Base-by-base conservation (phyloP, 805 yeast genomes). In the Ogataea polymorpha region DNA sequence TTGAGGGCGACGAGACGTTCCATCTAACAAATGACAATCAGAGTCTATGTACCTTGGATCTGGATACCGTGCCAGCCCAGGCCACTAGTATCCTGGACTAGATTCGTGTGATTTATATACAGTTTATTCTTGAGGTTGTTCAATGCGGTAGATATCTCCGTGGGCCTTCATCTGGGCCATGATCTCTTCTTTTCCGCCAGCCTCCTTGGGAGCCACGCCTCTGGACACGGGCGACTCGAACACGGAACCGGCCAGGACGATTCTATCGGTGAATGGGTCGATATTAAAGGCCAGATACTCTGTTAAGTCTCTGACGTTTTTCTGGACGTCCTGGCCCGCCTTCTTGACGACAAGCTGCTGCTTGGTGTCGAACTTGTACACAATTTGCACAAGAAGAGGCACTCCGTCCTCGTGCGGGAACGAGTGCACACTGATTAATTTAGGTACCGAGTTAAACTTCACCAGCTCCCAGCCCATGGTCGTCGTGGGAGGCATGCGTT, bases 391-490 rank as follows among this genome's bases (percentile, higher is more conserved):
- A 27, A 61, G 48, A 11, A 65, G 48, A 5, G 59, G 55, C 12
- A 68, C 63, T 6, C 69, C 70, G 49, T 65, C 70, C 20, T 60
- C 63, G 37, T 62, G 62, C 5, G 70, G 70, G 37, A 80, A 73
- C 39, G 71, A 72, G 49, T 82, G 82, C 53, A 90, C 77, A 3
- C 81, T 72, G 34, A 86, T 71, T 23, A 89, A 69, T 59, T 82
- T 83, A 18, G 97, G 97, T 34, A 77, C 72, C 23, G 70, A 65
- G 51, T 79, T 82, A 53, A 88, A 79, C 51, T 82, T 79, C 20
- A 80, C 65, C 38, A 90, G 68, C 54, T 85, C 82, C 96, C 97
- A 90, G 40, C 77, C 80, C 47, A 87, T 65, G 35, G 73, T 71
- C 29, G 77, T 65, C 42, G 73, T 71, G 14, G 66, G 62, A 15